Percentiles rank a stretch among this genome's conserved stretches.
Conservation (phyloP, 345 rosid species). For the Cardamine chenopodiifolia region DNA sequence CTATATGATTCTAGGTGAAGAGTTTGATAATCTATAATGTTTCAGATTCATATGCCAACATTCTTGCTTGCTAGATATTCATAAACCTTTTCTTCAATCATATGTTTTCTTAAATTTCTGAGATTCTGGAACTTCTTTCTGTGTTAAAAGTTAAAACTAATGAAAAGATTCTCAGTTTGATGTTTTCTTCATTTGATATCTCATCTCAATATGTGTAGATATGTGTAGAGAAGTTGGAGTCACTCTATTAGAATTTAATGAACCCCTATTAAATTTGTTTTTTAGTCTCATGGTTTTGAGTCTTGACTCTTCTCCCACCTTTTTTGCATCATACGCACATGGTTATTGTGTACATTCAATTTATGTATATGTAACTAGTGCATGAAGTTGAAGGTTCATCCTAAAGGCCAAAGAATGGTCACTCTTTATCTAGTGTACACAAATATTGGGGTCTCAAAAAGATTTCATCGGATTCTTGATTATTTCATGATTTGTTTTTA, state of each 20-base stretch:
- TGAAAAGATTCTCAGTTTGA: not conserved
- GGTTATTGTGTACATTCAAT: slow-evolving; percentile 4
- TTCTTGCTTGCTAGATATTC: not conserved
- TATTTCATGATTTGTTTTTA: slow-evolving; percentile 8
- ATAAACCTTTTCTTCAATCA: not conserved
- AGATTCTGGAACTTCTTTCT: not conserved
- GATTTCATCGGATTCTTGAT: slow-evolving; percentile 42
- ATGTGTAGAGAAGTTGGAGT: not conserved
- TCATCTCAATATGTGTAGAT: slow-evolving; percentile 12
- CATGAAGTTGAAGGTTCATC: slow-evolving; percentile 7
- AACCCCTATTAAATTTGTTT: not conserved
- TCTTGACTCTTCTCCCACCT: slow-evolving; percentile 29
- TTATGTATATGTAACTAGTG: slow-evolving; percentile 2
- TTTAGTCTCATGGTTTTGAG: slow-evolving; percentile 16
- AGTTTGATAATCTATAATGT: not conserved
- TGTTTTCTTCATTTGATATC: slow-evolving; percentile 2
- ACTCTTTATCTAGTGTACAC: slow-evolving; percentile 13
- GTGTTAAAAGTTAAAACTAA: not conserved
- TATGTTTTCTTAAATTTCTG: not conserved
- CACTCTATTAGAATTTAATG: not conserved
- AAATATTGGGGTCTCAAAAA: slow-evolving; percentile 28
- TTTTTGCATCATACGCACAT: slow-evolving; percentile 32
- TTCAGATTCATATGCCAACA: not conserved
- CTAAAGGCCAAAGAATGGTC: slow-evolving; percentile 24
- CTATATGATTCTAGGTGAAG: not conserved